These are phyloP conservation scores for Porphyra umbilicalis DNA, from an alignment of 31 red algal genomes.

Conservation along the genomic window DNA sequence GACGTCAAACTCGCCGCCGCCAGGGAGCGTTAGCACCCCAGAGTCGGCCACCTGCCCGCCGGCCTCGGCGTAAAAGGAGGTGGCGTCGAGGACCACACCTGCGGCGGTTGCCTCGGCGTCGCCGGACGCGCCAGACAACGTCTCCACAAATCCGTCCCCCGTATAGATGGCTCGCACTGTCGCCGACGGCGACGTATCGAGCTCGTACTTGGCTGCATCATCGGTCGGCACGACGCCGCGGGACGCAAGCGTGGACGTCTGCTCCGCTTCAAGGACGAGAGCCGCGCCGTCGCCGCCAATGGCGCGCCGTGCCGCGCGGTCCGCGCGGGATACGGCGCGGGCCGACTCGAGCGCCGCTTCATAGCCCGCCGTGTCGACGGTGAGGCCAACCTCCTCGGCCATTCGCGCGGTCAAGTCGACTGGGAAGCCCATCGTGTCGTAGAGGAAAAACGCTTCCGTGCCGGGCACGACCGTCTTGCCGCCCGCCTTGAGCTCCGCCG, in stretches of 20 bases:
- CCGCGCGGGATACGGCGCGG: constrained; percentile 64
- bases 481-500: constrained; percentile 17
- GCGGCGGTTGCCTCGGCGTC: not conserved
- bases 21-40: constrained; percentile 24
- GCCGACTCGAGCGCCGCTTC: constrained; percentile 55
- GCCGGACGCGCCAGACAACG: not conserved
- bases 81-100: constrained; percentile 63
- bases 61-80: constrained; percentile 83
- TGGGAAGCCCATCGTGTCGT: constrained; percentile 98
- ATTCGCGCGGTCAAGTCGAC: constrained; percentile 93
- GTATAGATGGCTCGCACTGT: constrained; percentile 77
- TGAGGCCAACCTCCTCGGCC: constrained; percentile 77
- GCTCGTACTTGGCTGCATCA: constrained; percentile 76
- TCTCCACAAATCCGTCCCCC: constrained; percentile 14
- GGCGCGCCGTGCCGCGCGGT: constrained; percentile 41
- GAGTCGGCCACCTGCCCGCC: constrained; percentile 93
- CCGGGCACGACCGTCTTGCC: constrained; percentile 55
- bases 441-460: constrained; percentile 85
- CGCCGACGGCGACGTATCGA: constrained; percentile 34
- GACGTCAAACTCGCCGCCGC: constrained; percentile 60
- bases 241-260: constrained; percentile 40
- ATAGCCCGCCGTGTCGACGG: constrained; percentile 79
- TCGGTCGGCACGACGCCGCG: constrained; percentile 45
- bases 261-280: constrained; percentile 84
- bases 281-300: constrained; percentile 26